phyloP scores from a whole-genome alignment of 768 basidiomycete species.

The Lactifluus piperatus region DNA sequence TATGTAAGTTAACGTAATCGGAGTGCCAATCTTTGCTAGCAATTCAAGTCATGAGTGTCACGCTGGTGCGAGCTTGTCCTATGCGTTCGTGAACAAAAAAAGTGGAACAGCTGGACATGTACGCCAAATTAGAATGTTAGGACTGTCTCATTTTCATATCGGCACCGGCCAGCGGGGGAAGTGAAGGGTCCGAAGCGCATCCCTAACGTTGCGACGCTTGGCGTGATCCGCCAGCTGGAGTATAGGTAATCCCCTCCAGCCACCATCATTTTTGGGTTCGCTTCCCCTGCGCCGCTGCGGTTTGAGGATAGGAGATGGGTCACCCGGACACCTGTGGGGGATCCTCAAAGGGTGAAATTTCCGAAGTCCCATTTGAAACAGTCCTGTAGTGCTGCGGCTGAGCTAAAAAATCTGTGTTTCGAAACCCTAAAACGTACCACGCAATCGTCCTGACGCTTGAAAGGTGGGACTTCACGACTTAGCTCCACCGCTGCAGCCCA shows the following conservation, averaged over 20 bases:
- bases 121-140: not conserved
- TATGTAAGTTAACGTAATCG: not conserved
- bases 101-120: too few relatives aligned
- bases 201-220: too few relatives aligned
- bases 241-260: too few relatives aligned
- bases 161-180: too few relatives aligned
- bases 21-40: not conserved
- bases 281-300: too few relatives aligned
- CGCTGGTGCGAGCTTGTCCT: not conserved
- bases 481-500: constrained; percentile 57
- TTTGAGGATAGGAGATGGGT: not conserved
- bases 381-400: constrained; percentile 36
- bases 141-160: too few relatives aligned
- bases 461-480: constrained; percentile 55
- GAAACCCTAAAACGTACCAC: constrained; percentile 38
- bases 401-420: not conserved
- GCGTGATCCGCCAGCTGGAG: too few relatives aligned
- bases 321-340: too few relatives aligned
- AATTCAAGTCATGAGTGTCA: not conserved
- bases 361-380: constrained; percentile 69
- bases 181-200: too few relatives aligned
- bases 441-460: constrained; percentile 51
- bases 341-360: constrained; percentile 27
- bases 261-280: too few relatives aligned
- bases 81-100: too few relatives aligned